Evolutionary conservation across 768 basidiomycete species (phyloP), one percentile per base, ranked within the genome.

Genomic region (Phaeotremella skinneri): DNA sequence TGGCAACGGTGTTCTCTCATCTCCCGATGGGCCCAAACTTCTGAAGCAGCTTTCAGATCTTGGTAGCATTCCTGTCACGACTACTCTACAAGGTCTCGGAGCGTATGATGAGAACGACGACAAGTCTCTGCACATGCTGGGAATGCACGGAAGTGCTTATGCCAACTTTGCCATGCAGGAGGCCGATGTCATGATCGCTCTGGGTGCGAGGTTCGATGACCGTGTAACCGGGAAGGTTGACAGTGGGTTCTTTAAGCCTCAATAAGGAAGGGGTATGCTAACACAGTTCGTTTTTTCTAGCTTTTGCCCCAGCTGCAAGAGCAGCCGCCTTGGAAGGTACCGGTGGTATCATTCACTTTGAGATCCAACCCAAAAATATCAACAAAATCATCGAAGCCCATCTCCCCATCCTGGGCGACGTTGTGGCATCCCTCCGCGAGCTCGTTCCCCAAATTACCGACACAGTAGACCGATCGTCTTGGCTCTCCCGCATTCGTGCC

Each of bases 341-440:
- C 1, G 96, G 96, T 11, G 96, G 96, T 31, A 93, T 99, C 80
- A 96, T 99, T 73, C 96, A 99, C 80, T 98, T 99, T 72, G 96
- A 99, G 81, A 93, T 98, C 66, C 85, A 86, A 80, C 91, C 96
- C 47, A 98, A 99, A 83, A 99, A 99, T 79, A 83, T 99, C 78
- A 99, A 99, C 84, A 99, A 99, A 79, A 92, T 99, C 61, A 85
- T 98, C 53, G 86, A 99, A 52, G 94, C 96, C 21, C 86, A 88
- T 48, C 89, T 97, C 58, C 91, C 96, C 49, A 82, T 99, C 72
- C 82, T 96, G 29, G 96, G 96, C 32, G 96, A 99, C 74, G 94
- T 98, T 56, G 83, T 88, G 27, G 81, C 86, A 52, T 92, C 89
- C 75, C 78, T 99, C 67, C 84, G 83, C 6, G 80, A 85, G 14